Conservation (phyloP, 495 filamentous ascomycete species). For the Talaromyces trachyspermus region DNA sequence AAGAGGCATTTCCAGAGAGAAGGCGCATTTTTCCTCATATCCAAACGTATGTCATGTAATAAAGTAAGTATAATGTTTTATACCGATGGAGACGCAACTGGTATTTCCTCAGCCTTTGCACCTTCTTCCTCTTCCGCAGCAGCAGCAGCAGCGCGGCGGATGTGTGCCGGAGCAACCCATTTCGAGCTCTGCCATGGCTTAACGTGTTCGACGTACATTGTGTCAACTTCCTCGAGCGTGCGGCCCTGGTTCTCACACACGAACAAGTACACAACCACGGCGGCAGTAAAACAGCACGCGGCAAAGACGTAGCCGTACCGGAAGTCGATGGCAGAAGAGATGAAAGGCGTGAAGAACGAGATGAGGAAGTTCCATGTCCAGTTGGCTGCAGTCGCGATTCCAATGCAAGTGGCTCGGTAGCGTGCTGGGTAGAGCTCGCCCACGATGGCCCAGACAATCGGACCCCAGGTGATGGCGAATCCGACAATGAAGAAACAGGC, state of each 20-base stretch:
- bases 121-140: too few relatives aligned
- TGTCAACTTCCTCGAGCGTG: conserved; percentile 74
- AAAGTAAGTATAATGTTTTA: too few relatives aligned
- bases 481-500: conserved; percentile 62
- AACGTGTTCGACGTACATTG: conserved; percentile 70
- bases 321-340: conserved; percentile 60
- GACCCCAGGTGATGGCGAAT: conserved; percentile 69
- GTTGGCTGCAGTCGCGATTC: conserved; percentile 70
- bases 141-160: conserved; percentile 13
- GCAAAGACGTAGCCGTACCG: conserved; percentile 77
- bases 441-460: conserved; percentile 73
- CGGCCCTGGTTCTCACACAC: conserved; percentile 63
- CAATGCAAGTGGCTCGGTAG: conserved; percentile 70
- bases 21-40: too few relatives aligned
- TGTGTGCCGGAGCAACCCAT: conserved; percentile 49
- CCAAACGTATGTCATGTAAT: too few relatives aligned
- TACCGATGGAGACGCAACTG: too few relatives aligned
- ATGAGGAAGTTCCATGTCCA: conserved; percentile 91
- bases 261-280: conserved; percentile 70
- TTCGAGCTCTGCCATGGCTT: conserved; percentile 56
- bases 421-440: conserved; percentile 76
- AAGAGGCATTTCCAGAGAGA: too few relatives aligned
- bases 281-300: conserved; percentile 55
- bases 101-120: background rate
- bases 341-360: conserved; percentile 77